These are phyloP conservation scores for Clonostachys rhizophaga DNA, from an alignment of 2,329 filamentous ascomycete species.

Conservation along the genomic window DNA sequence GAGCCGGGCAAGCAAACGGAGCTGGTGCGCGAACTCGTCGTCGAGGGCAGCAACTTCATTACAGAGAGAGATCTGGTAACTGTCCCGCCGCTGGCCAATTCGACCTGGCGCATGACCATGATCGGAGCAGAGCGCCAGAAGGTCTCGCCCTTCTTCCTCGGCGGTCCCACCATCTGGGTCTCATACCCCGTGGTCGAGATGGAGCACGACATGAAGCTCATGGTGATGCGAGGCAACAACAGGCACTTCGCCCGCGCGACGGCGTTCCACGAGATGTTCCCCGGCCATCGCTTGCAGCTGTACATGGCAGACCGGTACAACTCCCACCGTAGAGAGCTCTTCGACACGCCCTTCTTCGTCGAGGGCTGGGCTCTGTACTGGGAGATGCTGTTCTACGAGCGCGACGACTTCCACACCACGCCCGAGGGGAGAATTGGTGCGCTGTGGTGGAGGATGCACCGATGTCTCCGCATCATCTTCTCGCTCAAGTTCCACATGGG, in stretches of 20 bases:
- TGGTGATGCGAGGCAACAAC: constrained; percentile 57
- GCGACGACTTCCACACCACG: constrained; percentile 41
- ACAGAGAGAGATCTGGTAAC: constrained; percentile 49
- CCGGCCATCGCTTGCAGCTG: constrained; percentile 51
- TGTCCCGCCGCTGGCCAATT: constrained; percentile 45
- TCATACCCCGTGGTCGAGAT: constrained; percentile 50
- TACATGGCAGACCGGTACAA: constrained; percentile 39
- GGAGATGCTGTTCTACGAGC: constrained; percentile 54
- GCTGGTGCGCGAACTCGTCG: constrained; percentile 44
- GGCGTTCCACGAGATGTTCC: constrained; percentile 58
- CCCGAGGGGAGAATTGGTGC: constrained; percentile 51
- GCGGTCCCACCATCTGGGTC: constrained; percentile 47
- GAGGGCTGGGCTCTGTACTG: constrained; percentile 61
- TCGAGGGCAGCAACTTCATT: constrained; percentile 48
- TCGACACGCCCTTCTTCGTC: constrained; percentile 53
- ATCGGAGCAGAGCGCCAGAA: constrained; percentile 48
- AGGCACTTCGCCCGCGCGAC: constrained; percentile 51
- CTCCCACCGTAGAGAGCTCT: constrained; percentile 42
- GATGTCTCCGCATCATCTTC: constrained; percentile 54
- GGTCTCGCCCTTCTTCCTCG: constrained; percentile 55
- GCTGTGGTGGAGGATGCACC: constrained; percentile 60
- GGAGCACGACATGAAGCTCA: constrained; percentile 48
- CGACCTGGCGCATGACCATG: constrained; percentile 52
- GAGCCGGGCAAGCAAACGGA: constrained; percentile 46
- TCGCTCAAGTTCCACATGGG: constrained; percentile 54